Evolutionary conservation across 2,329 filamentous ascomycete genomes (phyloP).

Genomic region (Zymoseptoria crescenta): DNA sequence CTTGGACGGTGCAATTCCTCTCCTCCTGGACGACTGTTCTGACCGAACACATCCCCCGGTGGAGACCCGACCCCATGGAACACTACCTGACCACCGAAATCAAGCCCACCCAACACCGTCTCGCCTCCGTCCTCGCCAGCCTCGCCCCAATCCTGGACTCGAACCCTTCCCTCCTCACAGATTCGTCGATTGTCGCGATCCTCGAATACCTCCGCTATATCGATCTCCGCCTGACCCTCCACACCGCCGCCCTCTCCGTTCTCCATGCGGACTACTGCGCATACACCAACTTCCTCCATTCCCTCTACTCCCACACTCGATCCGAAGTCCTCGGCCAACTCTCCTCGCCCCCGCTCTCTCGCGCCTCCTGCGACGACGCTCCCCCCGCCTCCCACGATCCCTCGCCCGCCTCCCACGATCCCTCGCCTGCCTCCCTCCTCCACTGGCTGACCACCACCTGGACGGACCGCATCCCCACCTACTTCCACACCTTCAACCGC

Average conservation of each 20-base stretch:
- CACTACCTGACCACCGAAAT: neutral
- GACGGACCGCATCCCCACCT: neutral
- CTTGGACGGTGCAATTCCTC: neutral
- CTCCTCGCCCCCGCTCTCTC: no score
- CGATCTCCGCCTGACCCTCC: neutral
- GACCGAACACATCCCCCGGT: neutral
- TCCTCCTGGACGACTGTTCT: neutral
- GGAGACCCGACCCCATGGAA: neutral
- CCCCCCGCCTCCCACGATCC: no score
- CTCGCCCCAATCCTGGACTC: neutral
- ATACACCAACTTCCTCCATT: neutral
- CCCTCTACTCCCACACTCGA: no score
- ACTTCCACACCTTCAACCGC: neutral
- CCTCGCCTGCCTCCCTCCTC: neutral
- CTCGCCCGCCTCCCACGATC: no score
- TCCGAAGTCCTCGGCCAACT: no score
- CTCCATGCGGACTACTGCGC: neutral
- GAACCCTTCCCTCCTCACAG: neutral
- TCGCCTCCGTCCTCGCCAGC: neutral
- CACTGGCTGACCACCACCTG: neutral
- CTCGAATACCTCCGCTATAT: neutral
- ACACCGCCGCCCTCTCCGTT: neutral
- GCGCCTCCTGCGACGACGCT: no score
- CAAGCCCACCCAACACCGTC: neutral
- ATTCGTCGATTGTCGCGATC: neutral